Conservation (phyloP, 768 basidiomycete genomes). For the Xerocomellus chrysenteron region DNA sequence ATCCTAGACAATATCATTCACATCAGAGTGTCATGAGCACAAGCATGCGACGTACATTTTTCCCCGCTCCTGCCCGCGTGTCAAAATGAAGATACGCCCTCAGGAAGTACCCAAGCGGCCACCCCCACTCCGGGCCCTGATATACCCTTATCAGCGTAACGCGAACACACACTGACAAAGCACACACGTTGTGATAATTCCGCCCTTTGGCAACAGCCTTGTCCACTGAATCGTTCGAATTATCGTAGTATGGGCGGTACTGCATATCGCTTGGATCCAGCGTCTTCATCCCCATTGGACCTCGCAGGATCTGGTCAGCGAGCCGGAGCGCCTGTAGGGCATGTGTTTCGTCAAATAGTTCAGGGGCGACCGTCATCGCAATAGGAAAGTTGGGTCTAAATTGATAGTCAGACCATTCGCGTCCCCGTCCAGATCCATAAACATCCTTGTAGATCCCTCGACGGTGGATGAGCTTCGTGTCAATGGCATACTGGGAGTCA, state of each 20-base stretch:
- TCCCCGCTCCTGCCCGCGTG: conserved; percentile 60
- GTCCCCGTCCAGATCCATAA: conserved; percentile 79
- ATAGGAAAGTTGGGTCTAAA: conserved; percentile 91
- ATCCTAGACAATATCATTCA: conserved; percentile 46
- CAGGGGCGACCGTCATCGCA: conserved; percentile 96
- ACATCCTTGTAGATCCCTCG: conserved; percentile 99
- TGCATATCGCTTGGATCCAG: conserved; percentile 85
- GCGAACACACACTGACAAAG: not conserved
- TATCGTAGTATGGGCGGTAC: conserved; percentile 91
- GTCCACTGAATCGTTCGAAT: conserved; percentile 89
- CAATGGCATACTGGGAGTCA: conserved; percentile 69
- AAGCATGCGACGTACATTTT: conserved; percentile 49
- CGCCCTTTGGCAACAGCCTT: conserved; percentile 83
- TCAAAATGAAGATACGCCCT: conserved; percentile 93
- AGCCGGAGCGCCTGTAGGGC: conserved; percentile 77
- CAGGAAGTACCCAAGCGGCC: conserved; percentile 94
- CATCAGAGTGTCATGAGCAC: not conserved
- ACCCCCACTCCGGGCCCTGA: conserved; percentile 92
- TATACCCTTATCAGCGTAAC: conserved; percentile 13
- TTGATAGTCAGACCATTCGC: conserved; percentile 98
- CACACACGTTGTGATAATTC: conserved; percentile 86
- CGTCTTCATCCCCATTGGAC: conserved; percentile 95
- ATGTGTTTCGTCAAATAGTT: conserved; percentile 80
- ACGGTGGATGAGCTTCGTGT: conserved; percentile 72
- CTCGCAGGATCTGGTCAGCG: conserved; percentile 79